Evolutionary conservation across 345 rosid species (phyloP).

Genomic region (Eucalyptus rudis): DNA sequence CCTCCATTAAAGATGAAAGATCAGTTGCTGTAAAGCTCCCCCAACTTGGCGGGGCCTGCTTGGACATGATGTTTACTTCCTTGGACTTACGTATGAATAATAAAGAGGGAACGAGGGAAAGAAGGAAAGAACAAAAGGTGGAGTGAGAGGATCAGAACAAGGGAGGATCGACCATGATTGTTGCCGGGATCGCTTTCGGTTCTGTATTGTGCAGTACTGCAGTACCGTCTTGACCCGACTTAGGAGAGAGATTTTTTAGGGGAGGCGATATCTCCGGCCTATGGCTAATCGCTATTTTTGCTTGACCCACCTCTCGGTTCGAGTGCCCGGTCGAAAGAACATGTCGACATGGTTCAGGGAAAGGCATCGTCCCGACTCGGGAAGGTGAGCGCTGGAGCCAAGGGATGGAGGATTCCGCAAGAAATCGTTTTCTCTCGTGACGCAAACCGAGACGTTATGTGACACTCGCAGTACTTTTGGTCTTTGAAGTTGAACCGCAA

Average conservation of each 20-base stretch:
- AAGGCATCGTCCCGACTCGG: neutral
- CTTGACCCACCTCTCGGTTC: neutral
- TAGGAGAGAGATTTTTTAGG: fast-evolving
- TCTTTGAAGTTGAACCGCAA: neutral
- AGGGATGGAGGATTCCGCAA: neutral
- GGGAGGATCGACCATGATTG: neutral
- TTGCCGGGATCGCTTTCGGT: neutral
- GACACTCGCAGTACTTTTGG: neutral
- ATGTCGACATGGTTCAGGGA: too few species aligned
- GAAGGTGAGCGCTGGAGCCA: neutral
- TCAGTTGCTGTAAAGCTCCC: neutral
- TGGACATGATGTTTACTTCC: neutral
- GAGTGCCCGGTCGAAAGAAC: too few species aligned
- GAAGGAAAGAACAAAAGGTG: neutral
- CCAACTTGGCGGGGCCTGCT: neutral
- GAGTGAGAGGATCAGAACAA: neutral
- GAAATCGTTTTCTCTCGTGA: neutral
- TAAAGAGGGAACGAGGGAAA: neutral
- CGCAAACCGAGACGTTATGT: neutral
- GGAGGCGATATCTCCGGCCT: neutral
- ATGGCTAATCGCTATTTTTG: neutral
- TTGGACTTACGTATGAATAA: neutral
- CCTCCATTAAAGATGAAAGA: neutral
- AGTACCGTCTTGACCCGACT: neutral
- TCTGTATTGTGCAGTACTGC: neutral